Evolutionary conservation across 352 stramenopile genomes (phyloP).

Genomic region (Phytophthora hibernalis): DNA sequence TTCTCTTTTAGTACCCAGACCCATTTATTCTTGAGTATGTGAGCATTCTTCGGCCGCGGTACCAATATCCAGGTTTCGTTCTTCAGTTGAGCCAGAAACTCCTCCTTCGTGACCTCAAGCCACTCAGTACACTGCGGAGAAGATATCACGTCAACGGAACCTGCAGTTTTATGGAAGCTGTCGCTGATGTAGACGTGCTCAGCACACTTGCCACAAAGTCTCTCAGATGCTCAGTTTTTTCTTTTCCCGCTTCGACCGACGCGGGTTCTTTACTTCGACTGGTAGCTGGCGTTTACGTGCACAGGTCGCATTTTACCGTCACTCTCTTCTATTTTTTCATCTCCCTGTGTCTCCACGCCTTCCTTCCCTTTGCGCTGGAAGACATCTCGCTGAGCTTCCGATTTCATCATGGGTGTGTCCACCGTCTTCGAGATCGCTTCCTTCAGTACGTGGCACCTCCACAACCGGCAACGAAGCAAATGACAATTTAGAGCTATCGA

Average conservation of each 20-base stretch:
- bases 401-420: too few relatives aligned
- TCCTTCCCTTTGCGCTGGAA: too few relatives aligned
- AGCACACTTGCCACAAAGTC: conserved; percentile 10
- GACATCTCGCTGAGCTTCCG: too few relatives aligned
- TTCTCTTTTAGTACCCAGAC: too few relatives aligned
- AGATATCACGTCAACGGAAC: conserved; percentile 2
- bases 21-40: too few relatives aligned
- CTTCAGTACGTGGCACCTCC: neutral
- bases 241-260: neutral
- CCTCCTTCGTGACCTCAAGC: conserved; percentile 15
- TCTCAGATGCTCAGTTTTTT: conserved; percentile 6
- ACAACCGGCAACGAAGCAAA: conserved; percentile 7
- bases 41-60: too few relatives aligned
- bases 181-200: neutral
- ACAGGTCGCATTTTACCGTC: too few relatives aligned
- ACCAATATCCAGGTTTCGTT: too few relatives aligned
- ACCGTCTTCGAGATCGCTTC: too few relatives aligned
- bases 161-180: neutral
- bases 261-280: conserved; percentile 7
- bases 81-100: neutral
- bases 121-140: conserved; percentile 3
- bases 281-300: too few relatives aligned
- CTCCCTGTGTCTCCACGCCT: too few relatives aligned
- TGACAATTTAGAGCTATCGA: conserved; percentile 6
- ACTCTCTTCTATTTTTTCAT: conserved; percentile 19